Percentiles rank a stretch among this genome's conserved stretches.
These are phyloP conservation scores for Vitis hybrid DNA, from an alignment of 177 flowering plant species.

Conservation along the genomic window DNA sequence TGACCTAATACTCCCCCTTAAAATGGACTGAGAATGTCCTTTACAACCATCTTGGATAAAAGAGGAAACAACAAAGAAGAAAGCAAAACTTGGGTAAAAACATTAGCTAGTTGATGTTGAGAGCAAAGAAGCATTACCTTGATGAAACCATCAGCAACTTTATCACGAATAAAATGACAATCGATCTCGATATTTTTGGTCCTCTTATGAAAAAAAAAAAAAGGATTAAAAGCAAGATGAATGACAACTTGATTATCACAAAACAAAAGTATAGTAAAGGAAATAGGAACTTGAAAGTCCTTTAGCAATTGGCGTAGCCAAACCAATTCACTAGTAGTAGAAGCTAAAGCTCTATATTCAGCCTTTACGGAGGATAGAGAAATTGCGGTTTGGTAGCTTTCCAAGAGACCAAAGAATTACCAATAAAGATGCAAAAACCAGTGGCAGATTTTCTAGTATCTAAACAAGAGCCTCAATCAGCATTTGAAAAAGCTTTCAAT, in stretches of 20 bases:
- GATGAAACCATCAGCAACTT: not conserved
- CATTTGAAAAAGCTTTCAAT: not conserved
- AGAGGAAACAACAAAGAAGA: not conserved
- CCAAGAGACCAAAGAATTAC: too few species aligned
- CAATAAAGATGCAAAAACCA: too few species aligned
- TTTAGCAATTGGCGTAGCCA: too few species aligned
- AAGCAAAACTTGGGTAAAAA: not conserved
- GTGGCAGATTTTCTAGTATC: too few species aligned
- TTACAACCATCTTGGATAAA: not conserved
- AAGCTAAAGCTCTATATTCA: not conserved
- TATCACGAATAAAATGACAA: not conserved
- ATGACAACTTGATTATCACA: not conserved
- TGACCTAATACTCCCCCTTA: too few species aligned
- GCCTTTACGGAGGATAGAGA: too few species aligned
- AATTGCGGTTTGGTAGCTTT: too few species aligned
- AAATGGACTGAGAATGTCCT: not conserved
- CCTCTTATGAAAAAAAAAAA: not conserved
- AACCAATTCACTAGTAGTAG: not conserved
- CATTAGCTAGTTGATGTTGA: not conserved
- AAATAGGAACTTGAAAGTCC: too few species aligned
- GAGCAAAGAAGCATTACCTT: not conserved
- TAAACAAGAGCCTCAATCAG: not conserved
- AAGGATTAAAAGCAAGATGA: not conserved
- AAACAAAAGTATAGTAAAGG: not conserved
- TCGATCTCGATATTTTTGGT: not conserved